These are phyloP conservation scores for Sporisorium sorghi DNA, from an alignment of 1,284 basidiomycete genomes.

Conservation along the genomic window DNA sequence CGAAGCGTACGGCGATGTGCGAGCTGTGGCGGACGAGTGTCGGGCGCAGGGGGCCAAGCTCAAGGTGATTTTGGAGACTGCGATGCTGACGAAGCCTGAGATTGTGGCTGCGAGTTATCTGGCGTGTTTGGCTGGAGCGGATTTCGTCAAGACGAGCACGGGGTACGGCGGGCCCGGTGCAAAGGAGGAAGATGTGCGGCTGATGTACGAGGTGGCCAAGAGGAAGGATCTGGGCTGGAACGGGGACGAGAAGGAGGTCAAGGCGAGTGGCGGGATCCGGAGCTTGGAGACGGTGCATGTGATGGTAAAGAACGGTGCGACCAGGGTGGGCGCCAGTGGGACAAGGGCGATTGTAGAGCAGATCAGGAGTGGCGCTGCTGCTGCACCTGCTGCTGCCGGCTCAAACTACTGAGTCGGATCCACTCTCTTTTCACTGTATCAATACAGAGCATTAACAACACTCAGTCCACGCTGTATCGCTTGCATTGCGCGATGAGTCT, in stretches of 20 bases:
- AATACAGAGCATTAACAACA: too few relatives aligned
- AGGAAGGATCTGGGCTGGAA: conserved; percentile 28
- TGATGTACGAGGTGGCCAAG: conserved; percentile 57
- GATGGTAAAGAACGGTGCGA: conserved; percentile 60
- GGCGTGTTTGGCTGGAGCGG: conserved; percentile 57
- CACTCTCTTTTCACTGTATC: too few relatives aligned
- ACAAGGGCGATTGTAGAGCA: conserved; percentile 60
- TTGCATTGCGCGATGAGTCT: neutral
- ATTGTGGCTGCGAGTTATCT: conserved; percentile 51
- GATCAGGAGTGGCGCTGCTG: conserved; percentile 29
- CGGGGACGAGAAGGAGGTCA: conserved; percentile 44
- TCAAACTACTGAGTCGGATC: conserved; percentile 31
- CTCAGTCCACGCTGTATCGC: neutral
- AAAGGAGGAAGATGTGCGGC: conserved; percentile 50
- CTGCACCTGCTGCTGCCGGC: conserved; percentile 8
- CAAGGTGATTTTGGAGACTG: conserved; percentile 64
- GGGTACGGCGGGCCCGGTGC: conserved; percentile 62
- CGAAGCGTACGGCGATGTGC: conserved; percentile 52
- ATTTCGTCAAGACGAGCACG: conserved; percentile 65
- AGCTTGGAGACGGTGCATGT: conserved; percentile 37
- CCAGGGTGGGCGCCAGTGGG: conserved; percentile 58
- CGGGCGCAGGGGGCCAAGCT: conserved; percentile 34
- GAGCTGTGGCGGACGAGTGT: conserved; percentile 49
- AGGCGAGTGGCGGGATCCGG: conserved; percentile 61
- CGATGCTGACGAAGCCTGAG: conserved; percentile 50